Percentiles rank a stretch among this genome's conserved stretches.
Conservation (phyloP, 495 filamentous ascomycete species). For the Hypoxylon fragiforme region DNA sequence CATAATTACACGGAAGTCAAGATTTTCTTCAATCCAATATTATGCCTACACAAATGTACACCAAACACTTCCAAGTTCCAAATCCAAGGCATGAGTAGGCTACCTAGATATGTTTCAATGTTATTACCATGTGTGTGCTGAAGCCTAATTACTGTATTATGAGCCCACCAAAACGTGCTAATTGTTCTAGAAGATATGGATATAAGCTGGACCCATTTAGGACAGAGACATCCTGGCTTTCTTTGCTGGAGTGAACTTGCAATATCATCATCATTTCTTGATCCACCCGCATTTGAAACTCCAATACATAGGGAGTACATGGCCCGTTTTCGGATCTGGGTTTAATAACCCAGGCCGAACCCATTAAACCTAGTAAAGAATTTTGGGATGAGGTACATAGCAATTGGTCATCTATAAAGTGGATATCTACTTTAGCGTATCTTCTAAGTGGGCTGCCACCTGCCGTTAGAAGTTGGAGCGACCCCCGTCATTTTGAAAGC, state of each 20-base stretch:
- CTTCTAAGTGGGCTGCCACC: constrained; percentile 33
- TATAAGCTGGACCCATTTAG: not conserved
- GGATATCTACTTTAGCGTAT: constrained; percentile 28
- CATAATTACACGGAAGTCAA: too few relatives aligned
- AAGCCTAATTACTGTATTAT: not conserved
- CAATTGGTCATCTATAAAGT: constrained; percentile 27
- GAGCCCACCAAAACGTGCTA: not conserved
- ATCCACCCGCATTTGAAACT: constrained; percentile 14
- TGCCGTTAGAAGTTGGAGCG: constrained; percentile 32
- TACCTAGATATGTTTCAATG: too few relatives aligned
- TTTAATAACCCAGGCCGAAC: constrained; percentile 12
- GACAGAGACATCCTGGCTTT: not conserved
- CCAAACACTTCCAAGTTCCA: too few relatives aligned
- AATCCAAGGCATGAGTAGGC: too few relatives aligned
- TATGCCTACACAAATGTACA: too few relatives aligned
- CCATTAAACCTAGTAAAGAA: constrained; percentile 27
- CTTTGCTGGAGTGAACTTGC: constrained; percentile 4
- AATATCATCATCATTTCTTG: constrained; percentile 1
- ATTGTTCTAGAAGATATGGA: not conserved
- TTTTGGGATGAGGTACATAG: constrained; percentile 24
- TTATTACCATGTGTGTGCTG: not conserved
- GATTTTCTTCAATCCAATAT: too few relatives aligned
- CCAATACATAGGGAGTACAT: not conserved
- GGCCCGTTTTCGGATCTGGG: constrained; percentile 31
- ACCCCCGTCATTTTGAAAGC: constrained; percentile 34